Evolutionary conservation across 163 green algal species (phyloP).

Genomic region (Scenedesmus sp.): DNA sequence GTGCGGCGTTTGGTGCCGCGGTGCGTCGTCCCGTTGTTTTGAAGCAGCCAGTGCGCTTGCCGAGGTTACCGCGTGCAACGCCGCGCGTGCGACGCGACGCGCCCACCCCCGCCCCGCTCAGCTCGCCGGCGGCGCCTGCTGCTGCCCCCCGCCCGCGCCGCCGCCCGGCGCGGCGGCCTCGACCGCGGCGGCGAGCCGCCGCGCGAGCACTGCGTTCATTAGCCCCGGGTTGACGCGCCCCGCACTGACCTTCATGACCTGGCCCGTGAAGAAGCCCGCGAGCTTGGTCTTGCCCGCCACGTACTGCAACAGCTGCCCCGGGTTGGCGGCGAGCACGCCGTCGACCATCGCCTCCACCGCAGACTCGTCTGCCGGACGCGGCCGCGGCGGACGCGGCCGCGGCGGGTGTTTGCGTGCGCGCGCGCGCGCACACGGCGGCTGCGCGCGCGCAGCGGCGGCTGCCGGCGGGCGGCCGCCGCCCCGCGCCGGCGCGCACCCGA

Average conservation of each 20-base stretch:
- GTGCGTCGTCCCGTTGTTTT: too few species aligned
- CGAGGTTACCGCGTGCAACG: too few species aligned
- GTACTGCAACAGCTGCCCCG: slow-evolving; percentile 92
- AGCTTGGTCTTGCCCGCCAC: slow-evolving; percentile 94
- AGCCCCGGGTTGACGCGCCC: slow-evolving; percentile 86
- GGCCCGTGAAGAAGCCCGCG: slow-evolving; percentile 95
- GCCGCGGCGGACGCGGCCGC: background rate
- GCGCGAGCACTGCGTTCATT: slow-evolving; percentile 82
- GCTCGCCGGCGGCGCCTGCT: too few species aligned
- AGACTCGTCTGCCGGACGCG: slow-evolving; percentile 63
- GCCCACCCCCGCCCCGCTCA: too few species aligned
- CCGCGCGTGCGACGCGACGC: too few species aligned
- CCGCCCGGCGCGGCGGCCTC: slow-evolving; percentile 38
- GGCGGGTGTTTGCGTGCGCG: too few species aligned
- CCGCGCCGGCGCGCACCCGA: slow-evolving; percentile 30
- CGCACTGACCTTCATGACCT: slow-evolving; percentile 90
- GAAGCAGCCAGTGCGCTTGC: too few species aligned
- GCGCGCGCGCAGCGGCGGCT: too few species aligned
- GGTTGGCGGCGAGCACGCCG: slow-evolving; percentile 81
- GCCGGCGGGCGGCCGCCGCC: too few species aligned
- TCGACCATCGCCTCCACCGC: slow-evolving; percentile 86
- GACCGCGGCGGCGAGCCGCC: slow-evolving; percentile 32
- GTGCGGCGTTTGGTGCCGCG: too few species aligned
- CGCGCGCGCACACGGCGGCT: too few species aligned
- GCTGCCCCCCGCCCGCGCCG: too few species aligned